Evolutionary conservation across 192 early-diverging fungal species (phyloP).

Genomic region (Phlyctochytrium bullatum): DNA sequence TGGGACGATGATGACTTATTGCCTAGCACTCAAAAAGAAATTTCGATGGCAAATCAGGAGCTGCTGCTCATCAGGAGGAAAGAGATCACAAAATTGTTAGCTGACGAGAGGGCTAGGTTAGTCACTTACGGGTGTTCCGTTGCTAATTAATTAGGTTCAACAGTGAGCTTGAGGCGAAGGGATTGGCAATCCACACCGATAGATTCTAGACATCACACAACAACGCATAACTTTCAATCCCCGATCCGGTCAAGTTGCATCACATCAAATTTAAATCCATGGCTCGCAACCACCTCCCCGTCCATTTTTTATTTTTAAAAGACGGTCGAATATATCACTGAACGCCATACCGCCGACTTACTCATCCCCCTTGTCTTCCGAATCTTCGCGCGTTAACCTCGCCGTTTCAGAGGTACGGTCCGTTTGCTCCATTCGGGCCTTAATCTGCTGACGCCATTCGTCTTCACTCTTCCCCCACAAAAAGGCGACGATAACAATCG

Average conservation of each 20-base stretch:
- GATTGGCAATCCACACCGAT: background rate
- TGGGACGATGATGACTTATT: background rate
- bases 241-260: no score
- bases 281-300: no score
- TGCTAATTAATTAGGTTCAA: background rate
- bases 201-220: no score
- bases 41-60: slow-evolving; percentile 27
- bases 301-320: no score
- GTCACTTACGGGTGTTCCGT: background rate
- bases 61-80: slow-evolving; percentile 1
- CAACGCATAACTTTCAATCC: no score
- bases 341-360: no score
- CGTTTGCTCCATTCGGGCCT: no score
- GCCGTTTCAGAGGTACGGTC: no score
- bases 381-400: no score
- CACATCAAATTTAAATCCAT: no score
- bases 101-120: background rate
- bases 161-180: background rate
- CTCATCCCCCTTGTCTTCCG: no score
- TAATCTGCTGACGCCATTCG: slow-evolving; percentile 60
- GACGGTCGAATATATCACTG: no score
- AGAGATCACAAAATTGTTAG: background rate
- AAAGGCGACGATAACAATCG: slow-evolving; percentile 85
- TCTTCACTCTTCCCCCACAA: slow-evolving; percentile 73
- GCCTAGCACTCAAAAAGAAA: slow-evolving; percentile 7